A percentile compares a stretch with the other conserved stretches of the same genome.
phyloP scores from a whole-genome alignment of 2,329 filamentous ascomycete genomes.

The Penicillium brasilianum region DNA sequence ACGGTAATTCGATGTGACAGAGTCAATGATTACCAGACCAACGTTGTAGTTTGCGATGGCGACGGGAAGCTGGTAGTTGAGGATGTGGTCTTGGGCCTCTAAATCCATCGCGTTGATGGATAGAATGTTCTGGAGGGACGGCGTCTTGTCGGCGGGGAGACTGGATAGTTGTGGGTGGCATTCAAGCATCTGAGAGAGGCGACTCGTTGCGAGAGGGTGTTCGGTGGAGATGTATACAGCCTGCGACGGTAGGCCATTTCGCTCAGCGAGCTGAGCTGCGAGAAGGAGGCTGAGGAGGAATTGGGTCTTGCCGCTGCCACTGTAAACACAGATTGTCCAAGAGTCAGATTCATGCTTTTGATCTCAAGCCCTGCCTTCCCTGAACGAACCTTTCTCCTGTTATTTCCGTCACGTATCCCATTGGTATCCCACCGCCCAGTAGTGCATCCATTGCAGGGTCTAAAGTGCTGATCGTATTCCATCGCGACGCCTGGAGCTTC shows the following conservation, averaged over 20 bases:
- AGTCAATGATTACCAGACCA: conserved; percentile 85
- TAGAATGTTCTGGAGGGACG: conserved; percentile 76
- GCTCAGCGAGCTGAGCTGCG: conserved; percentile 77
- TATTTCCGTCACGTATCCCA: conserved; percentile 83
- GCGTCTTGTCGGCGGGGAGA: conserved; percentile 49
- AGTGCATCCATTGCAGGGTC: conserved; percentile 72
- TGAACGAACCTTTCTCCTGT: conserved; percentile 77
- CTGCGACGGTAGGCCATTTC: conserved; percentile 71
- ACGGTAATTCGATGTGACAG: conserved; percentile 92
- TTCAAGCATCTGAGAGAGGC: conserved; percentile 77
- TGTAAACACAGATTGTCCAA: conserved; percentile 37
- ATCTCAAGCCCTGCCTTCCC: conserved; percentile 17
- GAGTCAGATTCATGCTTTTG: conserved; percentile 14
- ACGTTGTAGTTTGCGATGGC: conserved; percentile 76
- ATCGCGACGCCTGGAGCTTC: conserved; percentile 46
- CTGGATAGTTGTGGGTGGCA: conserved; percentile 65
- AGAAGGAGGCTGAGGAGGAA: conserved; percentile 85
- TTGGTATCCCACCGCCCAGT: conserved; percentile 78
- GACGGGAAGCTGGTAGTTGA: conserved; percentile 89
- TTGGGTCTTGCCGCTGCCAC: conserved; percentile 93
- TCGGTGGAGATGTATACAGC: conserved; percentile 95
- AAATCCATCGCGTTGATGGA: conserved; percentile 86
- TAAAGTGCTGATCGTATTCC: conserved; percentile 76
- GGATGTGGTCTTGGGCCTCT: conserved; percentile 93
- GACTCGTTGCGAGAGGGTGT: conserved; percentile 77